A percentile compares a stretch with the other conserved stretches of the same genome.
These are phyloP conservation scores for Drosera spatulata DNA, from an alignment of 179 eudicot genomes.

Conservation along the genomic window DNA sequence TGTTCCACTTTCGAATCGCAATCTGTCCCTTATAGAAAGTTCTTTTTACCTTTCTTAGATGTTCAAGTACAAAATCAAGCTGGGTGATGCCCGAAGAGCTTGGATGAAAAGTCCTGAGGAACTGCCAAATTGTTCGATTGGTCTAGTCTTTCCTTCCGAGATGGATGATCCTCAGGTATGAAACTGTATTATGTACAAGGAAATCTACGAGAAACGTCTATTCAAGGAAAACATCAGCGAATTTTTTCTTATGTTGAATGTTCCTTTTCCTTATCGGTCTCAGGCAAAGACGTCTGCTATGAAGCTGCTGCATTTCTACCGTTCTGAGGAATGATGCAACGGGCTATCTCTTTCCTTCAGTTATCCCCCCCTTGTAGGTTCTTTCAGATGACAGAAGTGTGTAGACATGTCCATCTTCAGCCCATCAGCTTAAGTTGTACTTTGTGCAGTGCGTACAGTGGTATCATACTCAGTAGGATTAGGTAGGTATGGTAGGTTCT, in stretches of 20 bases:
- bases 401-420: no score
- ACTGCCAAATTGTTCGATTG: slow-evolving; percentile 72
- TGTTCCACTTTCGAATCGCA: neutral
- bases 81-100: slow-evolving; percentile 49
- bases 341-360: no score
- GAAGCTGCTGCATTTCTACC: slow-evolving; percentile 66
- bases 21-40: neutral
- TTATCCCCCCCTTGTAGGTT: no score
- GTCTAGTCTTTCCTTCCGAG: slow-evolving; percentile 39
- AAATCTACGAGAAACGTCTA: no score
- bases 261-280: neutral
- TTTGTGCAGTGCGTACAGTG: no score
- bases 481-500: no score
- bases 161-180: slow-evolving; percentile 52
- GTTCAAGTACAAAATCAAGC: slow-evolving; percentile 48
- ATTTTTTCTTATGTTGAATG: neutral
- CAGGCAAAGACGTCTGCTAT: slow-evolving; percentile 44
- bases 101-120: slow-evolving; percentile 73
- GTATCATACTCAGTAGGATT: no score
- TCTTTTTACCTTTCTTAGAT: slow-evolving; percentile 29
- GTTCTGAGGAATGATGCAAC: slow-evolving; percentile 18
- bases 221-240: neutral
- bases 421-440: no score
- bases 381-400: no score
- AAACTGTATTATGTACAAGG: neutral